Evolutionary conservation across 1,284 basidiomycete genomes (phyloP).

Genomic region (Ustanciosporium gigantosporum): DNA sequence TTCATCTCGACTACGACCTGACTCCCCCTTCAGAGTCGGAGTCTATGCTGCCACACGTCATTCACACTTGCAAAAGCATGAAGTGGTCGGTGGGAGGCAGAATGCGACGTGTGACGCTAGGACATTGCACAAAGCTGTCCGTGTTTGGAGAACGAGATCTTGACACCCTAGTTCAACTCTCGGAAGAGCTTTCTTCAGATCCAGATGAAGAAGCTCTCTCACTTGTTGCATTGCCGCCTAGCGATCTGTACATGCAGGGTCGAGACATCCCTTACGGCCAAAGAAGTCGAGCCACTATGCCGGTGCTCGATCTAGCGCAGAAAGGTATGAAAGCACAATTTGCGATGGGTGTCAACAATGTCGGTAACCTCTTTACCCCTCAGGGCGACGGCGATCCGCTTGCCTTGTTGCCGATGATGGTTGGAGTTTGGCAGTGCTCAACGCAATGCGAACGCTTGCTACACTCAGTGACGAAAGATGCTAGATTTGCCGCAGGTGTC

Average conservation of each 20-base stretch:
- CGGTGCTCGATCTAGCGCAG: neutral
- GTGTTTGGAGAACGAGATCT: constrained; percentile 8
- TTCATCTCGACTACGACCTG: constrained; percentile 46
- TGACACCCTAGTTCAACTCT: constrained; percentile 1
- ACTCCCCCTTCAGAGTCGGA: neutral
- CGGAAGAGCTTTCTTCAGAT: no score
- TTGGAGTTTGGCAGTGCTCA: constrained; percentile 9
- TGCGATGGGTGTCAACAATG: constrained; percentile 34
- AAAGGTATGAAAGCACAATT: constrained; percentile 6
- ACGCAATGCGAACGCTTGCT: neutral
- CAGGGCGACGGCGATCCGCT: constrained; percentile 43
- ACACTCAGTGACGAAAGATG: neutral
- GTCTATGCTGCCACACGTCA: neutral
- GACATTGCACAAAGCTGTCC: constrained; percentile 36
- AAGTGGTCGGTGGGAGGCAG: constrained; percentile 2
- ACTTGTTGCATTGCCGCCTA: constrained; percentile 23
- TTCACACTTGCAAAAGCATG: neutral
- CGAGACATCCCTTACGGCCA: constrained; percentile 10
- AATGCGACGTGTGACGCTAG: constrained; percentile 7
- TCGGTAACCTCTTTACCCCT: constrained; percentile 40
- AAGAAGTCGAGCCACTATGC: constrained; percentile 19
- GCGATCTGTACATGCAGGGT: constrained; percentile 43
- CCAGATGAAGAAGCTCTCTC: no score
- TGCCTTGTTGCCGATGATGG: constrained; percentile 24
- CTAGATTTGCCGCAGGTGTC: neutral